Evolutionary conservation across 2,329 filamentous ascomycete species (phyloP).

Genomic region (Stagonosporopsis cucurbitacearum): DNA sequence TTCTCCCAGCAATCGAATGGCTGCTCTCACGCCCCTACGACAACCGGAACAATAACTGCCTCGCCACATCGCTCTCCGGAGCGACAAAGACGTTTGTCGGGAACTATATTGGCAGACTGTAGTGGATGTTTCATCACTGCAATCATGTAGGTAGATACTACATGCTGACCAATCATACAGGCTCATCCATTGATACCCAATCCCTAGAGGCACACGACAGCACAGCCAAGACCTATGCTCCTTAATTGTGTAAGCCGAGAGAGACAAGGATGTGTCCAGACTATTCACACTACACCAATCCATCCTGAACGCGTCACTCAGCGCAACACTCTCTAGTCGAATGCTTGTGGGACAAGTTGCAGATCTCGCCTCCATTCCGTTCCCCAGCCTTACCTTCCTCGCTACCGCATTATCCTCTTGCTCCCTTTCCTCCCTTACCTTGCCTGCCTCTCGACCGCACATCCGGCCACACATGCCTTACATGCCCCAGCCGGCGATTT

Average conservation of each 20-base stretch:
- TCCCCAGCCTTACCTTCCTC: constrained; percentile 16
- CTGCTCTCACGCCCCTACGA: too few species aligned
- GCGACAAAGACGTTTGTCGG: too few species aligned
- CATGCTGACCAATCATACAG: too few species aligned
- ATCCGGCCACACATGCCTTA: constrained; percentile 4
- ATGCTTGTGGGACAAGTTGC: background rate
- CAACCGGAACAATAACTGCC: too few species aligned
- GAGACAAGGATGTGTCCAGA: background rate
- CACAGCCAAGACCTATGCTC: background rate
- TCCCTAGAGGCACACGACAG: background rate
- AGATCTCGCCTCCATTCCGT: constrained; percentile 6
- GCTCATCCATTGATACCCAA: background rate
- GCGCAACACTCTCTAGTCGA: background rate
- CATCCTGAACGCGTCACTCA: background rate
- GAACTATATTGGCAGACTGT: too few species aligned
- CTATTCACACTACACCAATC: background rate
- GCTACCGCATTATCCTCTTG: constrained; percentile 2
- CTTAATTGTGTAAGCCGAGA: background rate
- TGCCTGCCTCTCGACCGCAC: constrained; percentile 7
- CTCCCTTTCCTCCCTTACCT: constrained; percentile 3
- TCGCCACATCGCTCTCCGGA: too few species aligned
- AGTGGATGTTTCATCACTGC: too few species aligned
- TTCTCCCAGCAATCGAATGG: too few species aligned
- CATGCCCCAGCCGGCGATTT: background rate
- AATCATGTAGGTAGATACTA: too few species aligned